Percentiles rank a stretch among this genome's conserved stretches.
Conservation (phyloP, 176 grass and related monocot genomes). For the Alopecurus myosuroides region DNA sequence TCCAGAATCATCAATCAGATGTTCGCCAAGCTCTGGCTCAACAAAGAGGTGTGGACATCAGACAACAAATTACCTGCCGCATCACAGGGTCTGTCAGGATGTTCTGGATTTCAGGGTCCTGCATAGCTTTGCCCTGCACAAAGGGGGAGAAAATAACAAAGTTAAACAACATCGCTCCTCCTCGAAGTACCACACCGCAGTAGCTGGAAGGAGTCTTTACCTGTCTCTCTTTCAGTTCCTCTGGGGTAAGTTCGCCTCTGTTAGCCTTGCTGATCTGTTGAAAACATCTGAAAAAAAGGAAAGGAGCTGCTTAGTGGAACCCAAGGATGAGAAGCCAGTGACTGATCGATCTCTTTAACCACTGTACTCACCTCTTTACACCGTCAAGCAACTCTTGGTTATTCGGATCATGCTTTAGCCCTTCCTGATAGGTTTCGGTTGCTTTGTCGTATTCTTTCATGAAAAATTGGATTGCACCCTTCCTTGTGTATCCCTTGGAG, state of each 20-base stretch:
- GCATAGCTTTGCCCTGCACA: slow-evolving; percentile 75
- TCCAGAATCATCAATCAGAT: not conserved
- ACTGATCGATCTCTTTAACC: not conserved
- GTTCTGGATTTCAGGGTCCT: slow-evolving; percentile 88
- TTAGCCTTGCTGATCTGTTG: slow-evolving; percentile 75
- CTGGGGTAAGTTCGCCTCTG: slow-evolving; percentile 70
- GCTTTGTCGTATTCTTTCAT: slow-evolving; percentile 99
- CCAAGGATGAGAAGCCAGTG: not conserved
- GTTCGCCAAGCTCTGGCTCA: not conserved
- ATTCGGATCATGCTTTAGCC: slow-evolving; percentile 85
- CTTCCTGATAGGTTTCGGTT: slow-evolving; percentile 89
- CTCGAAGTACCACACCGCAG: not conserved
- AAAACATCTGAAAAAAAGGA: slow-evolving; percentile 47
- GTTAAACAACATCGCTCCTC: not conserved
- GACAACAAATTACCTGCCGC: slow-evolving; percentile 58
- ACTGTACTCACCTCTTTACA: slow-evolving; percentile 45
- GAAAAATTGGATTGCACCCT: slow-evolving; percentile 94
- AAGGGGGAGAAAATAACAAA: not conserved
- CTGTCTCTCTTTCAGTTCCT: slow-evolving; percentile 90
- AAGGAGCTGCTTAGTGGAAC: not conserved
- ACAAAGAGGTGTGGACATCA: not conserved
- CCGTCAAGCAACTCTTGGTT: slow-evolving; percentile 84
- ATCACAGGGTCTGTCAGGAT: slow-evolving; percentile 84
- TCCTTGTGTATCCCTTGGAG: slow-evolving; percentile 89
- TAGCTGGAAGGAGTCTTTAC: slow-evolving; percentile 4